phyloP scores from a whole-genome alignment of 352 stramenopile genomes.

The Phytophthora foliorum region DNA sequence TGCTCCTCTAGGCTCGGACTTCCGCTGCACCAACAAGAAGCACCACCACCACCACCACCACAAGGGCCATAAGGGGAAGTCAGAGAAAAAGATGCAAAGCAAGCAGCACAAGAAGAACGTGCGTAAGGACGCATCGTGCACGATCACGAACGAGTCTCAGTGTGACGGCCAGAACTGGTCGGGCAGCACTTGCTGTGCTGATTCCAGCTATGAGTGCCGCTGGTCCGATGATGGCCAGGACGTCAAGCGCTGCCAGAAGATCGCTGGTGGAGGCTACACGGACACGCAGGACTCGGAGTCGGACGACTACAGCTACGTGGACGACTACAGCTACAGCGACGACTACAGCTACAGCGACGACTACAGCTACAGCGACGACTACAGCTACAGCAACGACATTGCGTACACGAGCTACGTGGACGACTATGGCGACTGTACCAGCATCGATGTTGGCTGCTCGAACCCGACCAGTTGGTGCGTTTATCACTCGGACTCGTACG shows the following conservation, averaged over 20 bases:
- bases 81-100: not conserved
- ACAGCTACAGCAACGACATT: slow-evolving; percentile 14
- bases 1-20: slow-evolving; percentile 28
- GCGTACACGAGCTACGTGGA: slow-evolving; percentile 28
- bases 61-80: slow-evolving; percentile 1
- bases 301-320: not conserved
- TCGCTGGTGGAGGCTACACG: not conserved
- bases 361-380: slow-evolving; percentile 35
- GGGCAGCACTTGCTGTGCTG: slow-evolving; percentile 27
- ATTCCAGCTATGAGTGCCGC: slow-evolving; percentile 31
- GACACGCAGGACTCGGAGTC: not conserved
- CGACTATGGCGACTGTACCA: slow-evolving; percentile 32
- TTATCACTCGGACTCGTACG: slow-evolving; percentile 38
- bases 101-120: not conserved
- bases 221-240: slow-evolving; percentile 21
- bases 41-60: slow-evolving; percentile 30
- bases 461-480: slow-evolving; percentile 25
- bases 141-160: slow-evolving; percentile 32
- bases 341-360: slow-evolving; percentile 6
- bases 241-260: slow-evolving; percentile 34
- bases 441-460: slow-evolving; percentile 20
- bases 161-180: slow-evolving; percentile 34
- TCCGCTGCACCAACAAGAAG: slow-evolving; percentile 41
- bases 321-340: not conserved
- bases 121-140: slow-evolving; percentile 15